Base-by-base conservation (phyloP, 1,284 basidiomycete genomes). In the Heliocybe sulcata region DNA sequence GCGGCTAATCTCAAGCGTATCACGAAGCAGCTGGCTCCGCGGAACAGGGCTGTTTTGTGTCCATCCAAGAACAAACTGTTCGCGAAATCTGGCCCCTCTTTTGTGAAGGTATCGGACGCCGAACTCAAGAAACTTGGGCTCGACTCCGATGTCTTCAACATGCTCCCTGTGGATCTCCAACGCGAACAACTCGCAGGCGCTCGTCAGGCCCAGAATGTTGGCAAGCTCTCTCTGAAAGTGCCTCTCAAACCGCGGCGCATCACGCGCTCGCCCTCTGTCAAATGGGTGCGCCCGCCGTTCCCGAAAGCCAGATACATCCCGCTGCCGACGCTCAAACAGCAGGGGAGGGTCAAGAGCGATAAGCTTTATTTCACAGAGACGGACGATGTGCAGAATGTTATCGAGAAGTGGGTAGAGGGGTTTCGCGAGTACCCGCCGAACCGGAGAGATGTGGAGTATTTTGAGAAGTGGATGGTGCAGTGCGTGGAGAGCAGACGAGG, bases 331-430 rank as follows among this genome's bases (percentile, higher is more conserved):
- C 69, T 90, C 49, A 79, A 82, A 55, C 81, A 81, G 57, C 77
- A 77, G 56, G 78, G 77, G 3, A 75, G 74, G 58, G 61, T 68
- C 38, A 77, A 74, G 55, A 76, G 74, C n/a, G 75, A 80, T 65
- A 82, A 79, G 61, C 57, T 81, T 25, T 67, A 70, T 52, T 83
- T 83, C 54, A 77, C 75, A 3, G 81, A 85, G 60, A 77, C 80
- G 19, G 79, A 78, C 35, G 88, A 91, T 58, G 77, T 94, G 27
- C 81, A 90, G 63, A 67, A 69, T 2, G 75, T 87, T 22, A 76
- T 95, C 35, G 82, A 83, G 58, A 64, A 71, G 35, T 95, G 93
- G 93, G 80, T 94, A 2, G 72, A 77, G 45, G 70, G 74, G 0
- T 87, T 86, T 61, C 66, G 67, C 50, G 71, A 79, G 47, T 74